These are phyloP conservation scores for Litsea cubeba DNA, from an alignment of 164 flowering plant species.

Conservation along the genomic window DNA sequence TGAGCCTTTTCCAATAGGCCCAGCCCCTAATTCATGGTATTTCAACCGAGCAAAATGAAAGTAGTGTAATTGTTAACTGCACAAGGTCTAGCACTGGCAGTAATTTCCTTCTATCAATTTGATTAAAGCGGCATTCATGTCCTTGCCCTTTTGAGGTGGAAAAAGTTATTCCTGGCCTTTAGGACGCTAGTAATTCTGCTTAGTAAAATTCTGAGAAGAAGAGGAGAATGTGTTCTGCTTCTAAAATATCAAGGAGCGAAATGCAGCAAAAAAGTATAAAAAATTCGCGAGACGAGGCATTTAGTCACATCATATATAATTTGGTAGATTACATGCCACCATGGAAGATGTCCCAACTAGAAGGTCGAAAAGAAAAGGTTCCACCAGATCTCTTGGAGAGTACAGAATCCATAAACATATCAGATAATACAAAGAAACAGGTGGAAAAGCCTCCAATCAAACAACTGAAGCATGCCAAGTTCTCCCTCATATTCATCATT, in stretches of 20 bases:
- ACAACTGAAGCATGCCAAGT: not conserved
- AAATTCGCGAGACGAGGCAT: not conserved
- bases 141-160: not conserved
- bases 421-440: not conserved
- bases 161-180: too few relatives aligned
- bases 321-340: not conserved
- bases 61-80: not conserved
- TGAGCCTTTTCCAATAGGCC: not conserved
- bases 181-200: too few relatives aligned
- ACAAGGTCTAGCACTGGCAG: not conserved
- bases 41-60: not conserved
- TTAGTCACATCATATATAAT: not conserved
- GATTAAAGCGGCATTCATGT: not conserved
- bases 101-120: too few relatives aligned
- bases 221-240: not conserved
- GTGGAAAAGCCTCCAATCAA: not conserved
- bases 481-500: not conserved
- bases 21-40: not conserved
- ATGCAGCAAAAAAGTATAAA: not conserved
- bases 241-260: not conserved
- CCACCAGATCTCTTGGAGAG: not conserved
- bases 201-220: not conserved
- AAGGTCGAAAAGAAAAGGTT: not conserved
- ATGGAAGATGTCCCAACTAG: not conserved
- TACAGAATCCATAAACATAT: too few relatives aligned